These are phyloP conservation scores for Aspergillus taichungensis DNA, from an alignment of 495 filamentous ascomycete genomes.

Conservation along the genomic window DNA sequence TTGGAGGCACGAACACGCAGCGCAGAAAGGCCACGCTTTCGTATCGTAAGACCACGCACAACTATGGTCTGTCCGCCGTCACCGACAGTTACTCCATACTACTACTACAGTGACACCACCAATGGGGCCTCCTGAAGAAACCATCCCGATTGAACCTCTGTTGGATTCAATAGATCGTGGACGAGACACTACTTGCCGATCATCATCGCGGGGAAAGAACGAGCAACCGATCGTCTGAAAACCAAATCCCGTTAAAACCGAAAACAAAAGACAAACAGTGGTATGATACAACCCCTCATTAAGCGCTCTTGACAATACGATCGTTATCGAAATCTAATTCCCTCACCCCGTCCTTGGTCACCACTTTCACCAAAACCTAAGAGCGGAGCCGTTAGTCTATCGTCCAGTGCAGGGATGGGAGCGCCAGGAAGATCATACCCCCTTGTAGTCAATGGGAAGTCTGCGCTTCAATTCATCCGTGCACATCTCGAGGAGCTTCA, in stretches of 20 bases:
- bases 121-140: too few species aligned
- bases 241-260: conserved; percentile 19
- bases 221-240: conserved; percentile 14
- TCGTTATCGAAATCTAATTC: conserved; percentile 75
- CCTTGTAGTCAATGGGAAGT: conserved; percentile 98
- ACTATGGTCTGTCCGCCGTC: background rate
- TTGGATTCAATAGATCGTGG: background rate
- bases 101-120: too few species aligned
- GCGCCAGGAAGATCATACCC: conserved; percentile 37
- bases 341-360: conserved; percentile 83
- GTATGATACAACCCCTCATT: conserved; percentile 41
- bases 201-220: conserved; percentile 11
- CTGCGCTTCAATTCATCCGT: conserved; percentile 92
- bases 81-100: too few species aligned
- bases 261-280: conserved; percentile 16
- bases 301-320: conserved; percentile 61
- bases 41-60: background rate
- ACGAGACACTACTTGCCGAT: conserved; percentile 8
- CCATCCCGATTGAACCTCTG: too few species aligned
- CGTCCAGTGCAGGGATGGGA: background rate
- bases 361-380: conserved; percentile 75
- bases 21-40: too few species aligned
- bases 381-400: conserved; percentile 7
- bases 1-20: too few species aligned
- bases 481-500: conserved; percentile 87